Conservation (phyloP, 805 yeast species). For the Lipomyces kockii region DNA sequence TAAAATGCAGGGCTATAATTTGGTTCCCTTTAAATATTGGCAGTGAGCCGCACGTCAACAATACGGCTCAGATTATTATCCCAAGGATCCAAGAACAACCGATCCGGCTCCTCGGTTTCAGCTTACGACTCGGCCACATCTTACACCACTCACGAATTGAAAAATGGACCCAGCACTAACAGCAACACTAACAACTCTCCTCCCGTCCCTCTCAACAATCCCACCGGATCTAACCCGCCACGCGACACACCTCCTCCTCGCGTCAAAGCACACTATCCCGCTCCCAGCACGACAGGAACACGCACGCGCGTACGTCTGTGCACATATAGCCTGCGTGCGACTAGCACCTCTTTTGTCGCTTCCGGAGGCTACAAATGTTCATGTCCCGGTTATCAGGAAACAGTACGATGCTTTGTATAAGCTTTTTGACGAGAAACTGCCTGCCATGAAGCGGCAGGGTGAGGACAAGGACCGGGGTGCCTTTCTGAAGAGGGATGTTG, state of each 20-base stretch:
- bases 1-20: no score
- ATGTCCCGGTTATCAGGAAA: slow-evolving; percentile 18
- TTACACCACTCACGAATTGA: neutral
- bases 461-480: neutral
- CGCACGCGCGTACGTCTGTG: slow-evolving; percentile 30
- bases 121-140: neutral
- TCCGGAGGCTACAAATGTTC: slow-evolving; percentile 20
- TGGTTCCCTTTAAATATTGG: no score
- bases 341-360: slow-evolving; percentile 17
- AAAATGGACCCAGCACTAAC: slow-evolving; percentile 25
- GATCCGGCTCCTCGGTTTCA: neutral
- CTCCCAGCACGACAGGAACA: slow-evolving; percentile 26
- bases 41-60: neutral
- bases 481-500: neutral
- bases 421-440: slow-evolving; percentile 19
- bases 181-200: slow-evolving; percentile 24
- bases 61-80: no score
- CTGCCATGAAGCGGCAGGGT: neutral
- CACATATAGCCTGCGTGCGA: slow-evolving; percentile 30
- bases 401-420: slow-evolving; percentile 22
- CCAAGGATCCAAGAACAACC: no score
- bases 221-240: slow-evolving; percentile 26
- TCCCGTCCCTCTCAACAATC: slow-evolving; percentile 24
- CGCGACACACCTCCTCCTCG: slow-evolving; percentile 20
- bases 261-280: slow-evolving; percentile 18